Evolutionary conservation across 306 rosid species (phyloP).

Genomic region (Gleditsia sinensis): DNA sequence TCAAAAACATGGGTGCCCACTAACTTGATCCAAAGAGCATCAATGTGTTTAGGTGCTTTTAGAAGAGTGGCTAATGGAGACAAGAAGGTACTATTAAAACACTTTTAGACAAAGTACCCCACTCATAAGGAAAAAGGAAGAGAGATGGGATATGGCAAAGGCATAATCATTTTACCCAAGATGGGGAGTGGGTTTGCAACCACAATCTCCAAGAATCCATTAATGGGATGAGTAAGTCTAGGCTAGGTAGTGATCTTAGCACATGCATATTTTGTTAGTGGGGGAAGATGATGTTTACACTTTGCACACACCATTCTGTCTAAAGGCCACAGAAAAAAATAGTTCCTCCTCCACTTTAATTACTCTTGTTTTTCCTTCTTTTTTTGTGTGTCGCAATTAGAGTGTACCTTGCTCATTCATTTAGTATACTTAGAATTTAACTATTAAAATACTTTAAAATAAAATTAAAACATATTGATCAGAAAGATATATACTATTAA

Average conservation of each 20-base stretch:
- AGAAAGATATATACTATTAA: too few relatives aligned
- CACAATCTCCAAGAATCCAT: conserved; percentile 62
- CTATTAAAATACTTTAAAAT: too few relatives aligned
- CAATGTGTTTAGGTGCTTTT: conserved; percentile 24
- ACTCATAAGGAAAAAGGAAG: conserved; percentile 29
- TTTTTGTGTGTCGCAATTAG: too few relatives aligned
- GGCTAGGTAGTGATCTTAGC: conserved; percentile 46
- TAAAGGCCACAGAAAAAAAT: conserved; percentile 40
- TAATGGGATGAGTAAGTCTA: conserved; percentile 54
- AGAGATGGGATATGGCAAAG: conserved; percentile 24
- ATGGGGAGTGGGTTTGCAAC: conserved; percentile 54
- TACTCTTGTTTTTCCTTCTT: conserved; percentile 34
- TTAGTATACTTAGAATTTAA: too few relatives aligned
- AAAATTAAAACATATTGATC: too few relatives aligned
- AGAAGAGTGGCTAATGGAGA: conserved; percentile 39
- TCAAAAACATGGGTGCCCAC: conserved; percentile 50
- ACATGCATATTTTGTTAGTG: conserved; percentile 66
- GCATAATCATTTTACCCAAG: conserved; percentile 54
- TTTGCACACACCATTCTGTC: conserved; percentile 49
- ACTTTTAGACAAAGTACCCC: conserved; percentile 45
- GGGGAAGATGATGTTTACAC: conserved; percentile 66
- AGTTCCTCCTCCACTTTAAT: conserved; percentile 35
- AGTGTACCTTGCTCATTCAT: too few relatives aligned
- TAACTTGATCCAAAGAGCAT: conserved; percentile 28
- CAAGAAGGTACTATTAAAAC: conserved; percentile 31